Evolutionary conservation across 768 basidiomycete species (phyloP).

Genomic region (Russula compacta): DNA sequence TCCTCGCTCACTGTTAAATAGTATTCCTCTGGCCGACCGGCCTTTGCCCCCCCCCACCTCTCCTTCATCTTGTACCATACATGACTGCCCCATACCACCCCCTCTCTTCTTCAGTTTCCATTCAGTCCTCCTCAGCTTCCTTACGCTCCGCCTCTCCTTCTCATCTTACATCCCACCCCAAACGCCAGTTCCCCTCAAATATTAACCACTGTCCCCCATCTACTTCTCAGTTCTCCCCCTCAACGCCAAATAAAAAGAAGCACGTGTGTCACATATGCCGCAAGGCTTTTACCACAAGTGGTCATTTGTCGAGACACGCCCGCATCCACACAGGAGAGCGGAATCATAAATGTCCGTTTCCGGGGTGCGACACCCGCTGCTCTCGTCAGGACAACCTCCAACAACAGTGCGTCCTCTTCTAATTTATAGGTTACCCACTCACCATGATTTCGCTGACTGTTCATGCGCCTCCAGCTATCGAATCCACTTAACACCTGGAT

Average conservation of each 20-base stretch:
- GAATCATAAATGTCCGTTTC: conserved; percentile 90
- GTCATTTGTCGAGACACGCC: conserved; percentile 82
- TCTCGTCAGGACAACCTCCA: conserved; percentile 84
- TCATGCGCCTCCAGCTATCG: conserved; percentile 45
- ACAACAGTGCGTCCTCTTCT: conserved; percentile 38
- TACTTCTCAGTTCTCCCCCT: neutral
- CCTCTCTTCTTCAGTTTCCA: conserved; percentile 8
- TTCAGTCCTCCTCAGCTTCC: conserved; percentile 2
- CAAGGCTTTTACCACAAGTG: conserved; percentile 78
- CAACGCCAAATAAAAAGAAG: conserved; percentile 23
- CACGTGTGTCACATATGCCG: conserved; percentile 68
- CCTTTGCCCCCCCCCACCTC: neutral
- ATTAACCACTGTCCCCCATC: neutral
- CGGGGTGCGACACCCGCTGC: conserved; percentile 88
- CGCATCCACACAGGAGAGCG: conserved; percentile 87
- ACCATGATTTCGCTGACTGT: neutral
- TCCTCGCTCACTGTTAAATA: neutral
- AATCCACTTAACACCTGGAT: conserved; percentile 74
- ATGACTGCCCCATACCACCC: conserved; percentile 9
- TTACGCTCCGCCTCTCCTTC: neutral
- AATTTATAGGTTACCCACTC: neutral
- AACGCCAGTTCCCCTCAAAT: neutral
- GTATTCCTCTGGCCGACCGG: neutral
- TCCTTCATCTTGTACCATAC: neutral
- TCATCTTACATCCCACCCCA: neutral